Percentiles rank a stretch among this genome's conserved stretches.
Conservation (phyloP, 768 basidiomycete genomes). For the Leccinum subgranulosum region DNA sequence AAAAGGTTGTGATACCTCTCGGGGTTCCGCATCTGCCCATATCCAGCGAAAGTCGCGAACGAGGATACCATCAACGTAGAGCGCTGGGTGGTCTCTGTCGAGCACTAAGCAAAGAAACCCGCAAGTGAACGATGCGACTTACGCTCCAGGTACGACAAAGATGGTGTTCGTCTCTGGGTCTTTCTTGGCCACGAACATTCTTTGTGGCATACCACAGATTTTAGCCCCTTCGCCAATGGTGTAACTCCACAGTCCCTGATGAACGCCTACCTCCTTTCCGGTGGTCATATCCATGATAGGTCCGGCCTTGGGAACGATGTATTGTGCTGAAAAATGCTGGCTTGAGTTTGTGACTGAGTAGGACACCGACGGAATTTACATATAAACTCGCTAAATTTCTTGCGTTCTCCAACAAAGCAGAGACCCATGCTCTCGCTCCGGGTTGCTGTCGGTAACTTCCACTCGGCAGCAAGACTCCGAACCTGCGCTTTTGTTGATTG, state of each 20-base stretch:
- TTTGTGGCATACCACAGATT: constrained; percentile 55
- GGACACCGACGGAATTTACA: constrained; percentile 40
- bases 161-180: constrained; percentile 60
- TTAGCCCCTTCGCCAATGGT: constrained; percentile 83
- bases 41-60: constrained; percentile 72
- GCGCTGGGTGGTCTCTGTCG: constrained; percentile 55
- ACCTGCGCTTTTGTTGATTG: constrained; percentile 67
- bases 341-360: not conserved
- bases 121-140: constrained; percentile 18
- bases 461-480: constrained; percentile 61
- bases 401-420: constrained; percentile 88
- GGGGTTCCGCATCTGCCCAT: constrained; percentile 59
- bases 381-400: constrained; percentile 68
- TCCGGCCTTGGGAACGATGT: constrained; percentile 68
- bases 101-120: not conserved
- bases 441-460: constrained; percentile 65
- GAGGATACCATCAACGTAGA: constrained; percentile 41
- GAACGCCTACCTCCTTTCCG: constrained; percentile 54
- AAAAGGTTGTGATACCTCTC: constrained; percentile 34
- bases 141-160: constrained; percentile 76
- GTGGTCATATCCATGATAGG: constrained; percentile 57
- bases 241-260: constrained; percentile 78
- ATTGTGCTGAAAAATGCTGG: constrained; percentile 53
- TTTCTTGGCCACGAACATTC: constrained; percentile 75
- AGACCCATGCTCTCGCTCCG: constrained; percentile 90